Percentiles rank a stretch among this genome's conserved stretches.
phyloP scores from a whole-genome alignment of 1,284 basidiomycete species.

The Butyriboletus regius region DNA sequence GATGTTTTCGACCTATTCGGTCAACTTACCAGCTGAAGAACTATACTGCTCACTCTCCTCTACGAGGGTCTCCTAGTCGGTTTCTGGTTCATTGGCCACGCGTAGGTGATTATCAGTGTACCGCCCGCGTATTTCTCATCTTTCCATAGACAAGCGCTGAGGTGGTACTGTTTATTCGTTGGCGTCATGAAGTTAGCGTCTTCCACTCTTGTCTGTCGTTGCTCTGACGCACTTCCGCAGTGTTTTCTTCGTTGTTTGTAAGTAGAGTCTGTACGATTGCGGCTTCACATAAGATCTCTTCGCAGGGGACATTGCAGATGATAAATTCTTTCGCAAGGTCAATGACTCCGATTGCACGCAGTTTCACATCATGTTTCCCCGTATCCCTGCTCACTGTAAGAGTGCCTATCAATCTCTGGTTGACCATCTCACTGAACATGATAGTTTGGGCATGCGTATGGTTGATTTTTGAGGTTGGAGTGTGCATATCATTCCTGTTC shows the following conservation, averaged over 20 bases:
- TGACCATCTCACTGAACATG: slow-evolving; percentile 4
- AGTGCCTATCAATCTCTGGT: not conserved
- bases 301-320: slow-evolving; percentile 75
- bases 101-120: slow-evolving; percentile 41
- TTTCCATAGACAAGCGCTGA: slow-evolving; percentile 46
- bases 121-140: slow-evolving; percentile 1
- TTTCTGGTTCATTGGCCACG: slow-evolving; percentile 80
- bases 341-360: slow-evolving; percentile 80
- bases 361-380: slow-evolving; percentile 62
- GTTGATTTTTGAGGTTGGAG: slow-evolving; percentile 63
- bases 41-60: slow-evolving; percentile 64
- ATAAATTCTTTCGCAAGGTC: slow-evolving; percentile 76
- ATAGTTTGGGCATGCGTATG: slow-evolving; percentile 69
- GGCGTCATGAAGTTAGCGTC: slow-evolving; percentile 72
- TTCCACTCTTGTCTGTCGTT: not conserved
- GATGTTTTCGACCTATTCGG: not conserved
- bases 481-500: slow-evolving; percentile 62
- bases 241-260: slow-evolving; percentile 69
- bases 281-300: slow-evolving; percentile 3
- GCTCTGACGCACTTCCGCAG: slow-evolving; percentile 36
- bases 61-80: slow-evolving; percentile 72
- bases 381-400: slow-evolving; percentile 57
- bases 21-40: slow-evolving; percentile 41
- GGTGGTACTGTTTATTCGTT: slow-evolving; percentile 77
- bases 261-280: slow-evolving; percentile 23